These are phyloP conservation scores for Neurospora discreta DNA, from an alignment of 495 filamentous ascomycete genomes.

Conservation along the genomic window DNA sequence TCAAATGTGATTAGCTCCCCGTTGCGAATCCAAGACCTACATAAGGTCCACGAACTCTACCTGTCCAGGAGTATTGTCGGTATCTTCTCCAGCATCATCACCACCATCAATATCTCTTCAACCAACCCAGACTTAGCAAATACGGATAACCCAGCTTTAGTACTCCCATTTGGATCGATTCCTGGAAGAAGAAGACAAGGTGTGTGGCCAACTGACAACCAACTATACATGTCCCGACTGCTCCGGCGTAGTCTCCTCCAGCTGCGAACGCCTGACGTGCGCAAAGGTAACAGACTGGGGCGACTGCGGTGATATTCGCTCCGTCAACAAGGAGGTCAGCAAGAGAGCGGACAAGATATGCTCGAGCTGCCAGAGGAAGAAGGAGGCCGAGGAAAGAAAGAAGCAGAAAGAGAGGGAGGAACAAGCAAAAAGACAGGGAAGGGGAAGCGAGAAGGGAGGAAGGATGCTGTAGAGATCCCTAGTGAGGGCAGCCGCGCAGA, in stretches of 20 bases:
- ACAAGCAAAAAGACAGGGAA: neutral
- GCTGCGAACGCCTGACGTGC: neutral
- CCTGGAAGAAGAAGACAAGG: neutral
- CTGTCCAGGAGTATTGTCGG: no score
- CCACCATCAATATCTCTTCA: no score
- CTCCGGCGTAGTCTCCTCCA: neutral
- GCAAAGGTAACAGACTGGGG: neutral
- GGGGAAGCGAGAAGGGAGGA: neutral
- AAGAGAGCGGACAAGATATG: neutral
- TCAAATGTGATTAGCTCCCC: no score
- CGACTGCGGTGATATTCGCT: neutral
- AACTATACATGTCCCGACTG: neutral
- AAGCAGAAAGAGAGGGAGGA: neutral
- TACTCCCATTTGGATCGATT: neutral
- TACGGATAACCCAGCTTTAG: neutral
- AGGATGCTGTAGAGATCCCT: neutral
- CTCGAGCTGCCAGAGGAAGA: neutral
- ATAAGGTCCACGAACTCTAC: no score
- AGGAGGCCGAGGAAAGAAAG: neutral
- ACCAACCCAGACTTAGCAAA: neutral
- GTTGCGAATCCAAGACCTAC: no score
- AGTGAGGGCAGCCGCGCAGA: neutral
- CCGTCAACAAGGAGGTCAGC: neutral
- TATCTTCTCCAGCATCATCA: no score
- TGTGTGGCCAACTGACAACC: neutral